Base-by-base conservation (phyloP, 768 basidiomycete genomes). In the Hydnomerulius pinastri region DNA sequence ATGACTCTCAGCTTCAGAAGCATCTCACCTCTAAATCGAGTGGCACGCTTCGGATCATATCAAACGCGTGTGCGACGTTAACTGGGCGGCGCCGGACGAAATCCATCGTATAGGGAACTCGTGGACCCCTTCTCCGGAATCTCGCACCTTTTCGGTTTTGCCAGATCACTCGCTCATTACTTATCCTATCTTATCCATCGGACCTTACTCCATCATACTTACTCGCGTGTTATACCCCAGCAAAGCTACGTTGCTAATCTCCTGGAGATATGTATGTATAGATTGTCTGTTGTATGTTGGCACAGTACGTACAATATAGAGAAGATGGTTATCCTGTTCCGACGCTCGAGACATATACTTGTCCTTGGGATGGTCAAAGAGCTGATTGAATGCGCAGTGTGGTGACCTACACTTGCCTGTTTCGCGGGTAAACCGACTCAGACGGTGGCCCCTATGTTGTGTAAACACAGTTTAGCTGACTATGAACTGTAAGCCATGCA, bases 1-100 rank as follows among this genome's bases (percentile, higher is more conserved):
- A 8, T 30, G 51, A 2, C 1, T 27, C 40, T 15, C 30, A 23
- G 7, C 51, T 46, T 15, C 53, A 20, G 43, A 50, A 32, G 32
- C 41, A 24, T 28, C 50, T 62, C 38, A 15, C 59, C 23, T 36
- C 52, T 4, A 53, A 54, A 21, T 50, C 58, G 4, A 60, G 43
- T 13, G 42, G 55, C 7, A 48, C 66, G 39, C 62, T 70, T 46
- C 67, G 62, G 21, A 49, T 55, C 17, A 42, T 68, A 2, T 57
- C 68, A 33, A 62, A 60, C 5, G 66, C 64, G 6, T 69, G 48
- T 13, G 43, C 56, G 24, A 48, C 59, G 21, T 50, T 70, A 30
- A 43, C 54, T 11, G 47, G 51, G 17, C 50, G 59, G 4, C 12
- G 45, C 9, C 43, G 58, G 29, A 51, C 53, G 36, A 59, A 29